Base-by-base conservation (phyloP, 2,329 filamentous ascomycete genomes). In the Ceratocystis cacaofunesta region DNA sequence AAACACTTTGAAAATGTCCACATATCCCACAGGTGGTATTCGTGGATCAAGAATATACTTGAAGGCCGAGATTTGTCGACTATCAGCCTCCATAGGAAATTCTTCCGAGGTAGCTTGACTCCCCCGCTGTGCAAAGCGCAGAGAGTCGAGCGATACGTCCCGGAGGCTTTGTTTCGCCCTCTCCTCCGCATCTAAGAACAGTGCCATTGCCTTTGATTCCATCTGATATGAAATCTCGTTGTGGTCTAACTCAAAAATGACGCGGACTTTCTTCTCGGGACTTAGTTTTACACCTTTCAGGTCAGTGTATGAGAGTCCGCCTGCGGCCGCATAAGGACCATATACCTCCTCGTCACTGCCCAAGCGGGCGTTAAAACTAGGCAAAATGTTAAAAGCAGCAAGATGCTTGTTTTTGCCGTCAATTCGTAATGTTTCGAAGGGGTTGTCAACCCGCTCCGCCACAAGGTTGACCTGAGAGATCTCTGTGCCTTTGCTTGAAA, bases 1-100 rank as follows among this genome's bases (percentile, higher is more conserved):
- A 15, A 75, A 74, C 0, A 67, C 60, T 0, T 62, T 50, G 25
- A 72, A 71, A 0, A 75, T 69, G 50, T 73, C 68, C 19, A 70
- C 68, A 5, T 52, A 68, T 0, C 55, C 69, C 36, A 71, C 72
- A 57, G 68, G 69, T 0, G 67, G 61, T 0, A 65, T 65, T 6
- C 68, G 63, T n/a, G 76, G 75, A 22, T 75, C 65, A 0, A 71
- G 71, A 0, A 76, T 70, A 70, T 72, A 75, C 2, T 69, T 52
- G 41, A 76, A 76, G 0, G 71, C 75, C 2, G 67, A 60, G 1
- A 62, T 46, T n/a, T 65, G 64, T 15, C 63, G 63, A 2, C 46
- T 50, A 52, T 65, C 63, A 12, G 50, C 41, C 6, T 62, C 50
- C 12, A 63, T 65, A 7, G 30, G 30, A 7, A 7, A 32, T 32